phyloP scores from a whole-genome alignment of 2,329 filamentous ascomycete genomes.

The Tympanopsis confertula region DNA sequence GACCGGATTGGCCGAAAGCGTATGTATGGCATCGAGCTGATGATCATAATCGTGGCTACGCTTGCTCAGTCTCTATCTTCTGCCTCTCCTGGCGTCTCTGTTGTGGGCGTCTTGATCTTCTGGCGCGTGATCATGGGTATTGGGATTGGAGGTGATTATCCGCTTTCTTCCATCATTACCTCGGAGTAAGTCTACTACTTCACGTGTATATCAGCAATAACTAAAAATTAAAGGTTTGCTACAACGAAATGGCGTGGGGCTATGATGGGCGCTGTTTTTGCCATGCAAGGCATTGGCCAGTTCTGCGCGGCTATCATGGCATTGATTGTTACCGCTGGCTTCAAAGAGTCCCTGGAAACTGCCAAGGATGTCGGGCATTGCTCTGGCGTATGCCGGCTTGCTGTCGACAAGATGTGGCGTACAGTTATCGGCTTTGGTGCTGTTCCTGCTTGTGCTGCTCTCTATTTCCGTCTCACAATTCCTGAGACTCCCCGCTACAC shows the following conservation, averaged over 20 bases:
- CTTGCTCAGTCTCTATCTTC: slow-evolving; percentile 60
- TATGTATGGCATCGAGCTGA: slow-evolving; percentile 69
- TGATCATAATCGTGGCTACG: slow-evolving; percentile 70
- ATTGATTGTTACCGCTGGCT: slow-evolving; percentile 62
- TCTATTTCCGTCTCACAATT: slow-evolving; percentile 74
- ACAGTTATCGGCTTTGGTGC: slow-evolving; percentile 71
- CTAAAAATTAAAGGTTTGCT: slow-evolving; percentile 40
- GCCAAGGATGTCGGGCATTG: slow-evolving; percentile 43
- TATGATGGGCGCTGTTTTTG: slow-evolving; percentile 80
- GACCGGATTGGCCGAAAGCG: slow-evolving; percentile 50
- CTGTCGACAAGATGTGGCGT: slow-evolving; percentile 82
- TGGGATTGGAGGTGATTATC: slow-evolving; percentile 69
- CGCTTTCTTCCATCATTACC: slow-evolving; percentile 71
- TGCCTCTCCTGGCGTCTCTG: slow-evolving; percentile 47
- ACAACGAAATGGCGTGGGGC: slow-evolving; percentile 76
- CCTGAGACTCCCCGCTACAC: slow-evolving; percentile 83
- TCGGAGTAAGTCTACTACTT: slow-evolving; percentile 39
- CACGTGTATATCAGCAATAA: slow-evolving; percentile 4
- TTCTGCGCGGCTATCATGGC: slow-evolving; percentile 65
- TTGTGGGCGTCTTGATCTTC: slow-evolving; percentile 62
- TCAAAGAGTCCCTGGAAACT: slow-evolving; percentile 48
- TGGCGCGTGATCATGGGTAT: slow-evolving; percentile 70
- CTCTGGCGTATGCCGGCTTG: slow-evolving; percentile 49
- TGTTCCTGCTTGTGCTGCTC: slow-evolving; percentile 67
- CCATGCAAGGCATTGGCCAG: slow-evolving; percentile 79